These are phyloP conservation scores for Alliaria petiolata DNA, from an alignment of 345 rosid genomes.

Conservation along the genomic window DNA sequence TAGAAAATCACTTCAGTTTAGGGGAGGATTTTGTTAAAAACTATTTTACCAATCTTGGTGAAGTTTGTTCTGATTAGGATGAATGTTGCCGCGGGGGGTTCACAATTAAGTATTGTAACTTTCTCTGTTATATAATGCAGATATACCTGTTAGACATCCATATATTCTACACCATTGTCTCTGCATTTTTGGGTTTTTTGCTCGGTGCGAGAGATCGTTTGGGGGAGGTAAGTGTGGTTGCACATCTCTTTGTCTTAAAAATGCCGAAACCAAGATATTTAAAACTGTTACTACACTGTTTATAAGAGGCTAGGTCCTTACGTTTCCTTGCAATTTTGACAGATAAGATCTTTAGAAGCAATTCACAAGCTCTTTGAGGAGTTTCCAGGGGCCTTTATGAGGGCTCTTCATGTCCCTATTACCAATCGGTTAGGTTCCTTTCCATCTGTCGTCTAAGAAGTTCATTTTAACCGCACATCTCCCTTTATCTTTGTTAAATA, in stretches of 20 bases:
- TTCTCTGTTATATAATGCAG: slow-evolving; percentile 39
- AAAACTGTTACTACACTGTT: not conserved
- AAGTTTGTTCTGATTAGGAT: slow-evolving; percentile 17
- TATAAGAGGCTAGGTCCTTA: slow-evolving; percentile 20
- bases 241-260: not conserved
- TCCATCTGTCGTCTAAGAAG: slow-evolving; percentile 5
- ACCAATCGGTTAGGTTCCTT: slow-evolving; percentile 46
- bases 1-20: not conserved
- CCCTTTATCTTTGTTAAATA: not conserved
- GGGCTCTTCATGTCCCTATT: slow-evolving; percentile 58
- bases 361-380: slow-evolving; percentile 81
- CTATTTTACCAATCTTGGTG: slow-evolving; percentile 9
- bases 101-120: slow-evolving; percentile 8
- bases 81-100: not conserved
- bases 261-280: slow-evolving; percentile 1
- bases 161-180: slow-evolving; percentile 73
- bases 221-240: slow-evolving; percentile 67
- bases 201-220: slow-evolving; percentile 97
- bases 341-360: slow-evolving; percentile 93
- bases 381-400: slow-evolving; percentile 85
- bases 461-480: not conserved
- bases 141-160: slow-evolving; percentile 86
- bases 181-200: slow-evolving; percentile 90
- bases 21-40: not conserved
- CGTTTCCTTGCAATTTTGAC: slow-evolving; percentile 25